phyloP scores from a whole-genome alignment of 2,329 filamentous ascomycete species.

The Trichoderma polysporum region DNA sequence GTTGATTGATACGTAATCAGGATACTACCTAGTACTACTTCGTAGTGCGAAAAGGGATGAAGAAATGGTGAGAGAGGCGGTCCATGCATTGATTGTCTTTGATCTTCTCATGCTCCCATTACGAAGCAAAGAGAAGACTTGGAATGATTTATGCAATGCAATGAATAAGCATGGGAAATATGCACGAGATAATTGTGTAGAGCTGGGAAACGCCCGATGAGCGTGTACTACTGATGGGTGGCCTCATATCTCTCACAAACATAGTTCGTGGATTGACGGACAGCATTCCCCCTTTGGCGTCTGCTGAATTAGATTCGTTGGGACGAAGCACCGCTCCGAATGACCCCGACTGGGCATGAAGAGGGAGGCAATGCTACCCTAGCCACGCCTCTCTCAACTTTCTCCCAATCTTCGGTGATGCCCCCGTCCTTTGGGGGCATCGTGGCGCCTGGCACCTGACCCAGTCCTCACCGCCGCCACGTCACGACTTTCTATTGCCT shows the following conservation, averaged over 20 bases:
- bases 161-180: not conserved
- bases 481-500: slow-evolving; percentile 17
- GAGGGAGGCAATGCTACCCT: slow-evolving; percentile 18
- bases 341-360: slow-evolving; percentile 9
- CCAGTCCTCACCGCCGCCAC: slow-evolving; percentile 22
- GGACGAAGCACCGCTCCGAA: slow-evolving; percentile 4
- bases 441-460: slow-evolving; percentile 15
- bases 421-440: slow-evolving; percentile 2
- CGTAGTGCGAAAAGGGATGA: not conserved
- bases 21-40: not conserved
- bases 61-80: no score
- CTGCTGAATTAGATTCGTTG: not conserved
- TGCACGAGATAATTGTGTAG: not conserved
- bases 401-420: slow-evolving; percentile 1
- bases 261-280: not conserved
- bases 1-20: not conserved
- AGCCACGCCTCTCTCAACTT: slow-evolving; percentile 6
- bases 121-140: not conserved
- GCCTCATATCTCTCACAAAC: not conserved
- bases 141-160: not conserved
- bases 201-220: not conserved
- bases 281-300: not conserved
- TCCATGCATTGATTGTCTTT: not conserved
- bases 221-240: not conserved
- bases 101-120: not conserved